Evolutionary conservation across 2,329 filamentous ascomycete genomes (phyloP).

Genomic region (Fusarium albosuccineum): DNA sequence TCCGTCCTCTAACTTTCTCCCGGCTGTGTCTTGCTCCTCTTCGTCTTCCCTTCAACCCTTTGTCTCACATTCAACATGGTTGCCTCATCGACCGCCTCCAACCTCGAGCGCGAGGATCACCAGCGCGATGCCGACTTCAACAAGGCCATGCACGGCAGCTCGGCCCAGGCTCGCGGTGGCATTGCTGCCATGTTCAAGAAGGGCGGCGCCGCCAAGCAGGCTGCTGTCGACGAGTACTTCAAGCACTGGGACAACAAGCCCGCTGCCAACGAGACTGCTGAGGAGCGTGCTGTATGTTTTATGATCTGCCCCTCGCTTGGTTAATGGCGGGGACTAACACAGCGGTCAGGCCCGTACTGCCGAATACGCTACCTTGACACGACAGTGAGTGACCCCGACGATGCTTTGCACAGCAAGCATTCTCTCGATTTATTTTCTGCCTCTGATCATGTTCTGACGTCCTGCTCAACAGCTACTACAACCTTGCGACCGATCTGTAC

Average conservation of each 20-base stretch:
- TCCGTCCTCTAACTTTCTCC: slow-evolving; percentile 21
- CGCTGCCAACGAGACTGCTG: slow-evolving; percentile 83
- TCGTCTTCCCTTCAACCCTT: slow-evolving; percentile 24
- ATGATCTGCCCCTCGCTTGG: slow-evolving; percentile 23
- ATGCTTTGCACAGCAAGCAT: background rate
- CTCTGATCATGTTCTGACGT: slow-evolving; percentile 34
- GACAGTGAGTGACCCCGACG: slow-evolving; percentile 74
- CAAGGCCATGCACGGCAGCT: slow-evolving; percentile 84
- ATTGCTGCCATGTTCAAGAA: slow-evolving; percentile 89
- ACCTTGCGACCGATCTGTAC: slow-evolving; percentile 95
- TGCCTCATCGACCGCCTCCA: slow-evolving; percentile 53
- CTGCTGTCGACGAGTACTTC: slow-evolving; percentile 91
- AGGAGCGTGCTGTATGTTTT: slow-evolving; percentile 77
- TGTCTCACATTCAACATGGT: slow-evolving; percentile 58
- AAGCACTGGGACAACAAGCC: slow-evolving; percentile 95
- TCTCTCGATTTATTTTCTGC: background rate
- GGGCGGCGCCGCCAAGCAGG: slow-evolving; percentile 79
- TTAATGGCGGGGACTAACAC: slow-evolving; percentile 35
- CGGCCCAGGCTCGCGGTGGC: slow-evolving; percentile 77
- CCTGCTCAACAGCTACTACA: slow-evolving; percentile 79
- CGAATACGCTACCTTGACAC: slow-evolving; percentile 93
- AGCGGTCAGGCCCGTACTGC: slow-evolving; percentile 76
- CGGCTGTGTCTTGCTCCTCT: slow-evolving; percentile 17
- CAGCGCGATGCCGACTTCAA: slow-evolving; percentile 90
- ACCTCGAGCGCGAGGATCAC: slow-evolving; percentile 86